phyloP scores from a whole-genome alignment of 164 flowering plant species.

The Nymphaea thermarum region DNA sequence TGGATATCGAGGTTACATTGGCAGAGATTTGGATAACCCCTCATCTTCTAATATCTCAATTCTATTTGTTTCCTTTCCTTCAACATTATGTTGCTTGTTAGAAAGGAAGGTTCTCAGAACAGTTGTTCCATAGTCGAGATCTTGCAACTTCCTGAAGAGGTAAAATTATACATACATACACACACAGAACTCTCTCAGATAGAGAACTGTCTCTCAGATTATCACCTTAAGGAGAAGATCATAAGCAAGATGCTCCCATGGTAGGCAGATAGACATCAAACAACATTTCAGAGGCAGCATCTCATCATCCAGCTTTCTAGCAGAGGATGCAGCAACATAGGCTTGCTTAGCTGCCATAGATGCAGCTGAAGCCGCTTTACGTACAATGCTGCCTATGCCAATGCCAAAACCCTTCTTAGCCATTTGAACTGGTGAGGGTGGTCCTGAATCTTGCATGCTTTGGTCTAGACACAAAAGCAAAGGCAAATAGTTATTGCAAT shows the following conservation, averaged over 20 bases:
- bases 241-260: constrained; percentile 90
- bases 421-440: constrained; percentile 51
- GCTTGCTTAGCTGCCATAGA: constrained; percentile 88
- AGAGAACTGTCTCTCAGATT: background rate
- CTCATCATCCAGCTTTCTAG: constrained; percentile 42
- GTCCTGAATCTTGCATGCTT: constrained; percentile 48
- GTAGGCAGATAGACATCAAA: constrained; percentile 90
- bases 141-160: background rate
- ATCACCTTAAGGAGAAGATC: constrained; percentile 92
- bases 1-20: no score
- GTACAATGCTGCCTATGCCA: constrained; percentile 53
- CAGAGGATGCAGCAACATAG: constrained; percentile 69
- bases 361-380: constrained; percentile 88
- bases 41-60: no score
- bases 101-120: no score
- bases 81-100: no score
- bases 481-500: background rate
- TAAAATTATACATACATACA: no score
- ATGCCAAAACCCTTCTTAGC: constrained; percentile 56
- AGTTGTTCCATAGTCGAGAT: background rate
- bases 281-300: constrained; percentile 87
- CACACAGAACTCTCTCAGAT: no score
- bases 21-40: no score
- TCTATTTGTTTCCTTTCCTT: no score
- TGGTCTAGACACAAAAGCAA: constrained; percentile 44